Evolutionary conservation across 2,329 filamentous ascomycete genomes (phyloP).

Genomic region (Colletotrichum viniferum): DNA sequence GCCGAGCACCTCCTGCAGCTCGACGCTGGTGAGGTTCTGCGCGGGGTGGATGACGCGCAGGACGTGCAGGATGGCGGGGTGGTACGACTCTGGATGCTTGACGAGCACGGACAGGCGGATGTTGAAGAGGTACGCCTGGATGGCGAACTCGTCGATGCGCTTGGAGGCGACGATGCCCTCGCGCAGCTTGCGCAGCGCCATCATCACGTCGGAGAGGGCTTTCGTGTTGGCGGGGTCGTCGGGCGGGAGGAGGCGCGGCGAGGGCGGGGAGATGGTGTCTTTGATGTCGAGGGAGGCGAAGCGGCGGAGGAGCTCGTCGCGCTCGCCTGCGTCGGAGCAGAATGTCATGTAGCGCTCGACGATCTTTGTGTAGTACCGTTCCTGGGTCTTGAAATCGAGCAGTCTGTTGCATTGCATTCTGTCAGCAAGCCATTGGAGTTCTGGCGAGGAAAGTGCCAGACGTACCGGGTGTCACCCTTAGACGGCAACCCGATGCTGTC

Average conservation of each 20-base stretch:
- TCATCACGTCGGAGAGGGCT: slow-evolving; percentile 75
- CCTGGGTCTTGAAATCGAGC: slow-evolving; percentile 77
- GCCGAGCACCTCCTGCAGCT: slow-evolving; percentile 78
- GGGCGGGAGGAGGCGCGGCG: slow-evolving; percentile 18
- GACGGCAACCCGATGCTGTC: slow-evolving; percentile 85
- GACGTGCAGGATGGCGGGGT: slow-evolving; percentile 82
- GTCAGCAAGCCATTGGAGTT: background rate
- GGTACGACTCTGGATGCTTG: slow-evolving; percentile 85
- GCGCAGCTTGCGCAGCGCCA: slow-evolving; percentile 87
- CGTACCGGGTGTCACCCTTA: slow-evolving; percentile 85
- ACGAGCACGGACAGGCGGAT: slow-evolving; percentile 83
- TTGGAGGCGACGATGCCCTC: slow-evolving; percentile 85
- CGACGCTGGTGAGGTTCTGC: slow-evolving; percentile 71
- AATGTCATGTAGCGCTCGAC: slow-evolving; percentile 89
- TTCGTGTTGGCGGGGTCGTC: slow-evolving; percentile 49
- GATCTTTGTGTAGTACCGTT: slow-evolving; percentile 85
- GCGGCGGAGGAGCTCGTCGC: slow-evolving; percentile 74
- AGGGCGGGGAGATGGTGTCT: slow-evolving; percentile 17
- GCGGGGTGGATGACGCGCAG: slow-evolving; percentile 72
- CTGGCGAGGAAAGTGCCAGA: slow-evolving; percentile 40
- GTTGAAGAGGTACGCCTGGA: slow-evolving; percentile 90
- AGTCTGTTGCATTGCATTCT: slow-evolving; percentile 50
- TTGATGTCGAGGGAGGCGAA: slow-evolving; percentile 68
- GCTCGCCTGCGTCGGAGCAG: slow-evolving; percentile 75
- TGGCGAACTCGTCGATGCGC: slow-evolving; percentile 79